Conservation (phyloP, 2,329 filamentous ascomycete species). For the Aspergillus pseudoterreus region DNA sequence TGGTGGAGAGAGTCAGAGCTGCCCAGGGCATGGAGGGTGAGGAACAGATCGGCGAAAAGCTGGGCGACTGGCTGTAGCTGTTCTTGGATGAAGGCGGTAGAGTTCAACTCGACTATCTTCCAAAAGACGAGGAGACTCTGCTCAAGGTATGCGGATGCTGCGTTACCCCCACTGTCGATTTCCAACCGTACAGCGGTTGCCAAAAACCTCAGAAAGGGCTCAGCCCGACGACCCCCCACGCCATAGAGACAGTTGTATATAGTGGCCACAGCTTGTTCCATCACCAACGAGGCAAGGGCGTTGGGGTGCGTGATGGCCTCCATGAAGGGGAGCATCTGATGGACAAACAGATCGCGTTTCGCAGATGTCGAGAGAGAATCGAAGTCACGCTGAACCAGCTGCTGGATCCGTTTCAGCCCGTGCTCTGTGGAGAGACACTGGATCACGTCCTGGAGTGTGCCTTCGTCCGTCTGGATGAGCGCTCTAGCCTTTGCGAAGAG, state of each 20-base stretch:
- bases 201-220: slow-evolving; percentile 32
- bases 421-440: slow-evolving; percentile 24
- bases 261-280: slow-evolving; percentile 41
- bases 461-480: slow-evolving; percentile 21
- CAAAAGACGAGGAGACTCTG: slow-evolving; percentile 22
- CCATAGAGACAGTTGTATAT: slow-evolving; percentile 47
- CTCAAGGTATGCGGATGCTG: slow-evolving; percentile 14
- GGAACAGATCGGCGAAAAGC: slow-evolving; percentile 15
- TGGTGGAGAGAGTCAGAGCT: slow-evolving; percentile 7
- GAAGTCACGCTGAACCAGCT: slow-evolving; percentile 14
- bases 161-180: not conserved
- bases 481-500: slow-evolving; percentile 24
- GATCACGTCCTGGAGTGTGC: slow-evolving; percentile 26
- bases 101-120: slow-evolving; percentile 34
- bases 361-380: not conserved
- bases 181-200: slow-evolving; percentile 15
- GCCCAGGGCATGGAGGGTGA: slow-evolving; percentile 6
- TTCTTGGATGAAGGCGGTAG: slow-evolving; percentile 33
- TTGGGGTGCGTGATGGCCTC: slow-evolving; percentile 39
- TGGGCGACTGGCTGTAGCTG: slow-evolving; percentile 14
- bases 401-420: slow-evolving; percentile 26
- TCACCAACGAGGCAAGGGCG: slow-evolving; percentile 39
- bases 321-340: slow-evolving; percentile 40
- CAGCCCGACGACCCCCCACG: slow-evolving; percentile 33
- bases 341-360: slow-evolving; percentile 15